Conservation (phyloP, 108 stramenopile genomes). For the Epipyxis sp. region DNA sequence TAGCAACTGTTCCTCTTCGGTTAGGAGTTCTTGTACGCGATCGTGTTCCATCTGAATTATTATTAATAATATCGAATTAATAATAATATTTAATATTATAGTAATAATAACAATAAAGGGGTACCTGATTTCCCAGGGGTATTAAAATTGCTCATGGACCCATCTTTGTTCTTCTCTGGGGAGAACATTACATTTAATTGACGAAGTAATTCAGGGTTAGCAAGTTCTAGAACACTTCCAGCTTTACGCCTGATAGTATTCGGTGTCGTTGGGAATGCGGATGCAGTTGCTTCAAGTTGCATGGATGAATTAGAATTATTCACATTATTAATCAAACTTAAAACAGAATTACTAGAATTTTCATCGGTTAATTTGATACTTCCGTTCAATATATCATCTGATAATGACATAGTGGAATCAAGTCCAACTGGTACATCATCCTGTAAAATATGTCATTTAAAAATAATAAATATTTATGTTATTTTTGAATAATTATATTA, state of each 20-base stretch:
- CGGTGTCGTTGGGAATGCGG: no score
- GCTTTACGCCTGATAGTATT: no score
- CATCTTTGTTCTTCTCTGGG: not conserved
- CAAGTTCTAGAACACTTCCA: no score
- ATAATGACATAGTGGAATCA: not conserved
- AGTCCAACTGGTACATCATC: no score
- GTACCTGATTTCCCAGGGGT: not conserved
- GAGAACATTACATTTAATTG: not conserved
- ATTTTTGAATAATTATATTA: not conserved
- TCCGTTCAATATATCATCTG: not conserved
- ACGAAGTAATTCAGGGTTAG: no score
- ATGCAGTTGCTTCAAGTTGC: no score
- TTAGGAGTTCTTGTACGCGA: not conserved
- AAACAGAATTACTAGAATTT: no score
- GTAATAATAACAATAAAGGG: not conserved
- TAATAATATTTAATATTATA: not conserved
- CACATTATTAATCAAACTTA: no score
- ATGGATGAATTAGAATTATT: no score
- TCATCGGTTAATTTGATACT: no score
- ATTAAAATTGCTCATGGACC: not conserved
- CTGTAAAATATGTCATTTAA: no score
- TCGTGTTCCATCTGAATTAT: not conserved
- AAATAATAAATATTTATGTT: not conserved
- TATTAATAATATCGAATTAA: slow-evolving; percentile 1
- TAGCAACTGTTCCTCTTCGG: not conserved